Percentiles rank a stretch among this genome's conserved stretches.
phyloP scores from a whole-genome alignment of 768 basidiomycete species.

The Boletus coccyginus region DNA sequence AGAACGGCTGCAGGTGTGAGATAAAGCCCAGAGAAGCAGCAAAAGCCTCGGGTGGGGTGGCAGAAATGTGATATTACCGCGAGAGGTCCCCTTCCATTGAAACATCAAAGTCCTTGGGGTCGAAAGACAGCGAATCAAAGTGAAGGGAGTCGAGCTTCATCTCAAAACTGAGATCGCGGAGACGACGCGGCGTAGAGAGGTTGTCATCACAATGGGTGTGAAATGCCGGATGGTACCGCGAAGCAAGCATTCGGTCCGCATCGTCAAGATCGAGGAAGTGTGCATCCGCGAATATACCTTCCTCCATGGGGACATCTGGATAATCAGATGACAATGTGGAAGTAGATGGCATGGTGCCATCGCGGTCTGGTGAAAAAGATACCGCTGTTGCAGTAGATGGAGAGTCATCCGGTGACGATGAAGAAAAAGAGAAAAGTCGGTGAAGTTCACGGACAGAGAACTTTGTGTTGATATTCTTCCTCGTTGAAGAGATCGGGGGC shows the following conservation, averaged over 20 bases:
- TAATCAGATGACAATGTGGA: constrained; percentile 10
- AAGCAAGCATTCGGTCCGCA: constrained; percentile 15
- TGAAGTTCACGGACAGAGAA: constrained; percentile 39
- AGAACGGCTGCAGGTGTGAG: neutral
- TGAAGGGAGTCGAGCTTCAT: constrained; percentile 71
- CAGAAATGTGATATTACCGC: constrained; percentile 12
- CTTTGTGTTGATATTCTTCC: constrained; percentile 22
- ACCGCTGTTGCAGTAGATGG: neutral
- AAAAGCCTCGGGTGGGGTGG: neutral
- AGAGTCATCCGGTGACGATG: constrained; percentile 16
- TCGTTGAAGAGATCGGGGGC: constrained; percentile 36
- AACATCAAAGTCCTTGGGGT: constrained; percentile 51
- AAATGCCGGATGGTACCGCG: constrained; percentile 2
- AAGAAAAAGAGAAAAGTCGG: constrained; percentile 30
- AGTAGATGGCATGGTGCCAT: constrained; percentile 3
- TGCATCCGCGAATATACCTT: constrained; percentile 11
- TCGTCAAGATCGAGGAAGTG: constrained; percentile 19
- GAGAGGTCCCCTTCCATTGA: constrained; percentile 16
- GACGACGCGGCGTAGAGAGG: constrained; percentile 7
- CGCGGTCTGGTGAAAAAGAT: neutral
- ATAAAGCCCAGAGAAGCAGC: neutral
- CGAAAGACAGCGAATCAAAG: constrained; percentile 69
- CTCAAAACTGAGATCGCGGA: constrained; percentile 50
- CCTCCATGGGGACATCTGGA: constrained; percentile 21
- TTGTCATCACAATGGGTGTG: neutral